A percentile compares a stretch with the other conserved stretches of the same genome.
These are phyloP conservation scores for Fusarium chuoi DNA, from an alignment of 2,329 filamentous ascomycete genomes.

Conservation along the genomic window DNA sequence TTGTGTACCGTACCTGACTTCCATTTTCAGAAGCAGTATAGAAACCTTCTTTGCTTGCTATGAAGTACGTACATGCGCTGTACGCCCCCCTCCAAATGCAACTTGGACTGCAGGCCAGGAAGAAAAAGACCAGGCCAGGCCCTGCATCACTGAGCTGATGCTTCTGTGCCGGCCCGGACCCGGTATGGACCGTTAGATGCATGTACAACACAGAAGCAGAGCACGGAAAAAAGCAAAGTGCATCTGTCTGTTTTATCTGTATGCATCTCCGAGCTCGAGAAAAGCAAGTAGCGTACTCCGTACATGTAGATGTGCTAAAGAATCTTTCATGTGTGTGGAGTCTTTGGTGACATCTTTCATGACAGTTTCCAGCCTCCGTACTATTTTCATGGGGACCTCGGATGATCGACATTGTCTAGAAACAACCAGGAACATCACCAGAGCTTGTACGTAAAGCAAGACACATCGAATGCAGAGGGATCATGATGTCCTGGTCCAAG, in stretches of 20 bases:
- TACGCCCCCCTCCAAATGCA: constrained; percentile 12
- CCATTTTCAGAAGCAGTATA: constrained; percentile 13
- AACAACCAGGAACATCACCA: neutral
- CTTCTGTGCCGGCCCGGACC: constrained; percentile 31
- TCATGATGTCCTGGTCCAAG: neutral
- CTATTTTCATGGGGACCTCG: neutral
- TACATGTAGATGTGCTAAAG: constrained; percentile 2
- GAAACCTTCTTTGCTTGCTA: constrained; percentile 8
- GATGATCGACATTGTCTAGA: neutral
- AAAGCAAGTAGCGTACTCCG: neutral
- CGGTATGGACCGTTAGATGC: neutral
- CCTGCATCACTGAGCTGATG: constrained; percentile 19
- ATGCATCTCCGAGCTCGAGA: neutral
- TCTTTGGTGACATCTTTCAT: neutral
- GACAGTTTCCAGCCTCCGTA: neutral
- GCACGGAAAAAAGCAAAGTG: constrained; percentile 7
- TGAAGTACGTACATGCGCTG: neutral
- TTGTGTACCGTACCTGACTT: neutral
- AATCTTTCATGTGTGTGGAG: constrained; percentile 9
- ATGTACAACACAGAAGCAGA: constrained; percentile 3
- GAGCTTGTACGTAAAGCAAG: constrained; percentile 19
- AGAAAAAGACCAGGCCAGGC: constrained; percentile 31
- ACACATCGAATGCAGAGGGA: constrained; percentile 8
- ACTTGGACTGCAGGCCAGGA: constrained; percentile 5
- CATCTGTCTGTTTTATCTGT: neutral